A percentile compares a stretch with the other conserved stretches of the same genome.
phyloP scores from a whole-genome alignment of 1,284 basidiomycete species.

The Malassezia arunalokei region DNA sequence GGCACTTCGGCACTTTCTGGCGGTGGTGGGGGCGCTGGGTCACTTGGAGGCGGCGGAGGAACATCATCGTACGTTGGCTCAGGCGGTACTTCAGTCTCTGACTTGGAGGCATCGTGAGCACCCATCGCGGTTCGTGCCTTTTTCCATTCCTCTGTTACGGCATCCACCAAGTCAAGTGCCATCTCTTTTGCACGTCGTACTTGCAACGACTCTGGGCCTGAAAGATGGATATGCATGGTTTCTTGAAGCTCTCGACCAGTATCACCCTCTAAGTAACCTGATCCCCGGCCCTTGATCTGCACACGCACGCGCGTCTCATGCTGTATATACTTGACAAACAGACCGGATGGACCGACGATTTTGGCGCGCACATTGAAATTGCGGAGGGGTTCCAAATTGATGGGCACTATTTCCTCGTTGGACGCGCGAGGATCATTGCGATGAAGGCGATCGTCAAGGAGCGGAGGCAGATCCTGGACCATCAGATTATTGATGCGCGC shows the following conservation, averaged over 20 bases:
- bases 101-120: neutral
- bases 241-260: constrained; percentile 81
- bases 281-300: constrained; percentile 93
- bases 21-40: constrained; percentile 10
- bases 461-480: constrained; percentile 55
- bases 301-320: constrained; percentile 88
- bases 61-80: neutral
- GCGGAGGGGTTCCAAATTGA: constrained; percentile 73
- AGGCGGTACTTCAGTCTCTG: neutral
- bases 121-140: constrained; percentile 28
- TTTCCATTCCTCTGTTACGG: constrained; percentile 33
- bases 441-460: constrained; percentile 35
- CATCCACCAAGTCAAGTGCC: constrained; percentile 37
- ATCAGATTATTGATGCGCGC: constrained; percentile 76
- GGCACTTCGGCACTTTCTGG: constrained; percentile 10
- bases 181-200: constrained; percentile 32
- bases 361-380: constrained; percentile 97
- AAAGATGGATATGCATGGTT: constrained; percentile 58
- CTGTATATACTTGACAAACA: constrained; percentile 98
- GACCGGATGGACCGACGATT: constrained; percentile 75
- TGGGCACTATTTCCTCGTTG: constrained; percentile 49
- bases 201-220: constrained; percentile 32
- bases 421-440: constrained; percentile 9
- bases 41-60: constrained; percentile 4
- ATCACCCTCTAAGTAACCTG: constrained; percentile 88